Evolutionary conservation across 169 alveolate species (phyloP).

Genomic region (Plasmodium billcollinsi): DNA sequence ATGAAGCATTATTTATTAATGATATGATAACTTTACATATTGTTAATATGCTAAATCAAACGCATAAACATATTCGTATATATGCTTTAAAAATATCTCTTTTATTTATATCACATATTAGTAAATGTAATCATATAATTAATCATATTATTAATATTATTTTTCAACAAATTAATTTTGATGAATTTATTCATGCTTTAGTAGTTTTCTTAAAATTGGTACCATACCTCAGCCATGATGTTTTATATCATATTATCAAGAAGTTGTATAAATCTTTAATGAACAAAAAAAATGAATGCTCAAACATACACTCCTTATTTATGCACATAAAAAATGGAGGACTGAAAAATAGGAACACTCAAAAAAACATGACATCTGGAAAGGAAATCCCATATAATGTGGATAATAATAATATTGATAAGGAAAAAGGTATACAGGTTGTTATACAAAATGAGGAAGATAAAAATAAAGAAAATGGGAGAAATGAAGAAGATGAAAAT

Average conservation of each 20-base stretch:
- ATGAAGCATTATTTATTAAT: slow-evolving; percentile 45
- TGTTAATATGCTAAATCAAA: slow-evolving; percentile 18
- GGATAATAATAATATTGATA: not conserved
- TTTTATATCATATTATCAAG: slow-evolving; percentile 26
- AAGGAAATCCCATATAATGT: not conserved
- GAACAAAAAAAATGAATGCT: too few species aligned
- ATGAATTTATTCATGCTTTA: slow-evolving; percentile 34
- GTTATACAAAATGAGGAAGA: not conserved
- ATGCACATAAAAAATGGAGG: not conserved
- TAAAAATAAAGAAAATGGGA: too few species aligned
- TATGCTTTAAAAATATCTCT: slow-evolving; percentile 25
- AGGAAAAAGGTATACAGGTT: not conserved
- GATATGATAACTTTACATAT: slow-evolving; percentile 19
- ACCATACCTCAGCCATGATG: slow-evolving; percentile 36
- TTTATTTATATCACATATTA: slow-evolving; percentile 15
- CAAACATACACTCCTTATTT: too few species aligned
- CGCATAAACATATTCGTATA: not conserved
- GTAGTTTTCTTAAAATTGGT: not conserved
- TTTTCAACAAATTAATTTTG: slow-evolving; percentile 17
- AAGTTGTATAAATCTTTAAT: slow-evolving; percentile 5
- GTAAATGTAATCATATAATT: slow-evolving; percentile 23
- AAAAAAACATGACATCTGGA: not conserved
- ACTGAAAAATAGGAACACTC: not conserved
- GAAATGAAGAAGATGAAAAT: too few species aligned
- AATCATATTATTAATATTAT: not conserved